Base-by-base conservation (phyloP, 768 basidiomycete genomes). In the Hydnomerulius pinastri region DNA sequence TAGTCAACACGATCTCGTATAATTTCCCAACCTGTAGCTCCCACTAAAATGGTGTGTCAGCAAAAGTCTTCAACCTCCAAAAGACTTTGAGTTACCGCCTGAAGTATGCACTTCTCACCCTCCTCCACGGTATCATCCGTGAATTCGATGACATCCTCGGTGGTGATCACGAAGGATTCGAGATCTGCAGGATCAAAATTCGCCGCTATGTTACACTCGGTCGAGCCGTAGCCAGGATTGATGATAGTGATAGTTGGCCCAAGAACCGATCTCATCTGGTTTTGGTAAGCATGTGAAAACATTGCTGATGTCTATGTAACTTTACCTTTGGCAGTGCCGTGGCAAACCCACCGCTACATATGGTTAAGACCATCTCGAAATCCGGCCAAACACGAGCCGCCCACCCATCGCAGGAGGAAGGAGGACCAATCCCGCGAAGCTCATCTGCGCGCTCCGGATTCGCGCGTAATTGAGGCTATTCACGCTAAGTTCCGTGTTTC, bases 271-370 rank as follows among this genome's bases (percentile, higher is more conserved):
- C 30, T 50, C 2, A 50, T 17, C 51, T 61, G 29, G 2, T 39
- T 17, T 20, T 18, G 40, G 13, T 53, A 21, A 51, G 36, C 7
- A 35, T 20, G n/a, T 35, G 10, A n/a, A n/a, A n/a, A 18, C 30
- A 33, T n/a, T 9, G 5, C n/a, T 21, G 1, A 30, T 10, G 4
- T 11, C 45, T 9, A 21, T 17, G 8, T 17, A 13, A 11, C 18
- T 18, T 24, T 15, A 54, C 57, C 37, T 53, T 40, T 28, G 51
- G 46, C 17, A 56, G 33, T 17, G 40, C 39, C 18, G 50, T 53
- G 2, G 38, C 54, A 18, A 59, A 59, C 2, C 52, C 39, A 20
- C 60, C 60, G 17, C 53, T 61, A 10, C 53, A 54, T 21, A 57
- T 24, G 6, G 46, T 41, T 3, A 11, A 27, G 11, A 60, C 6